These are phyloP conservation scores for Epichloe gansuensis DNA, from an alignment of 2,329 filamentous ascomycete species.

Conservation along the genomic window DNA sequence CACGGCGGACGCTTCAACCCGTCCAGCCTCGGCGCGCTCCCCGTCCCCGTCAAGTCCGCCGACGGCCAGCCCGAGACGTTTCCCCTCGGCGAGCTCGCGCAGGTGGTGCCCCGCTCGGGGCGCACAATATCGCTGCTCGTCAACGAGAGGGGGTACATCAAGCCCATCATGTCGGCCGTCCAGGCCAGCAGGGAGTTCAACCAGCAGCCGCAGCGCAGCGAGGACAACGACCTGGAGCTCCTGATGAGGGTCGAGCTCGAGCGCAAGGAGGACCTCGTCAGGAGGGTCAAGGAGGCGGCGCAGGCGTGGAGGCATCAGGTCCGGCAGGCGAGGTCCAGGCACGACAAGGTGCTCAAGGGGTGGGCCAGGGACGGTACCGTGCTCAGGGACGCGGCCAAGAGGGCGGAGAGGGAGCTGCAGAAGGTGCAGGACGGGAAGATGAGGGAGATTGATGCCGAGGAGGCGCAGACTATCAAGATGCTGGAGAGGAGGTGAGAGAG, in stretches of 20 bases:
- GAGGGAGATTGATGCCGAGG: slow-evolving; percentile 34
- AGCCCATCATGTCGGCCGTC: slow-evolving; percentile 42
- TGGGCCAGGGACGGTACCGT: slow-evolving; percentile 34
- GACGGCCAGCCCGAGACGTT: slow-evolving; percentile 19
- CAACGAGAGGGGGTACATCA: slow-evolving; percentile 31
- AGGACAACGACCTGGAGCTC: slow-evolving; percentile 48
- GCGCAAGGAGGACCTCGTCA: slow-evolving; percentile 32
- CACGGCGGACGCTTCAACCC: slow-evolving; percentile 40
- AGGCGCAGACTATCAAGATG: slow-evolving; percentile 35
- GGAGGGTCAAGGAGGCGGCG: slow-evolving; percentile 30
- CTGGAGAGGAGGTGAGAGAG: slow-evolving; percentile 16
- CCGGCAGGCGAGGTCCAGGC: slow-evolving; percentile 31
- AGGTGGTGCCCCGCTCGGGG: slow-evolving; percentile 35
- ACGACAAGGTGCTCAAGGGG: slow-evolving; percentile 35
- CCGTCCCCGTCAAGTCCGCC: slow-evolving; percentile 24
- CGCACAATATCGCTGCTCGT: slow-evolving; percentile 29
- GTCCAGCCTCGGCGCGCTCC: slow-evolving; percentile 32
- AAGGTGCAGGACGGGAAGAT: slow-evolving; percentile 41
- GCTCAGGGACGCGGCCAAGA: slow-evolving; percentile 34
- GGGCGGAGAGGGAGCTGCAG: slow-evolving; percentile 34
- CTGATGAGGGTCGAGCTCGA: slow-evolving; percentile 40
- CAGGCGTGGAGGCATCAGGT: slow-evolving; percentile 39
- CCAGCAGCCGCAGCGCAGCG: slow-evolving; percentile 45
- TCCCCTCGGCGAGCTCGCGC: slow-evolving; percentile 42
- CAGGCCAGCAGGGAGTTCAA: slow-evolving; percentile 41